Evolutionary conservation across 2,329 filamentous ascomycete genomes (phyloP), one percentile per base, ranked within the genome.

Genomic region (Hypoxylon sp.): DNA sequence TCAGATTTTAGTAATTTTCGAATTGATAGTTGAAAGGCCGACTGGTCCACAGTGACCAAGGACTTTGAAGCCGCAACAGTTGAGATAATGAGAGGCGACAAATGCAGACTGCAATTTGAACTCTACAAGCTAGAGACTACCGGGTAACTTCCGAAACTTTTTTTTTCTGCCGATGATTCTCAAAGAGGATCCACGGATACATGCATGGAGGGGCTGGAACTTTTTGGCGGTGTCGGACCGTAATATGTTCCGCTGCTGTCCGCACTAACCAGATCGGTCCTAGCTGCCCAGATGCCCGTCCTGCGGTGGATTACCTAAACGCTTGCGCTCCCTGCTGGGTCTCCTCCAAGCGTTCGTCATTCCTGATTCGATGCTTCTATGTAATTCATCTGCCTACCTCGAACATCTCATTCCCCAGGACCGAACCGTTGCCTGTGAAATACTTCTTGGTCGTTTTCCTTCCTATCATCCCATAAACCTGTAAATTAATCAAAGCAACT

Each of bases 181-280:
- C 52, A 20, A n/a, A n/a, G 42, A 55, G 44, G 24, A 6, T 6
- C 24, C 24, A 26, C 24, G 24, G 24, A 30, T 56, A 38, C 36
- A 42, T 45, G 36, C 6, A 52, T 62, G 55, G 67, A 64, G 67
- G 64, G 60, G 64, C n/a, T 57, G 54, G 20, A 59, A 59, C 49
- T 61, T 57, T 52, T 58, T 54, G 70, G 69, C 70, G 67, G 67
- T 72, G 70, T 71, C 72, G 71, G 70, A 32, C 67, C 68, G 66
- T 58, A 36, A 42, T n/a, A 70, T 69, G 36, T 69, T 73, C 70
- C 71, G 70, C 36, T n/a, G 3, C 40, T 62, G 48, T 8, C 44
- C 16, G 45, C 33, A 2, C 58, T 65, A 65, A 60, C 57, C 44
- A 2, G 18, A 30, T 36, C 7, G 2, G 57, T 36, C 22, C 42